These are phyloP conservation scores for Tetrahymena thermophila DNA, from an alignment of 73 alveolate species.

Conservation along the genomic window DNA sequence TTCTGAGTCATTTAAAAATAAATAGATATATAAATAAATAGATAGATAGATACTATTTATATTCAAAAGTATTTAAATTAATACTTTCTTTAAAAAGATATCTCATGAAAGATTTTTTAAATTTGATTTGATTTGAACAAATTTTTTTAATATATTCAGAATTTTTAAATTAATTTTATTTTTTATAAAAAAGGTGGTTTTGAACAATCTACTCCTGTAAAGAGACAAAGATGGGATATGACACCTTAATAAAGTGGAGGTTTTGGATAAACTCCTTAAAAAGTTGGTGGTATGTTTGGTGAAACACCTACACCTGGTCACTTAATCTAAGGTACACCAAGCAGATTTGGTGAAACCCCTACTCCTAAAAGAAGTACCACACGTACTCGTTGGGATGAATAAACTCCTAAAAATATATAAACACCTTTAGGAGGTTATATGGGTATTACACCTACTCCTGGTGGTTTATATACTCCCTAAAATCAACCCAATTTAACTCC, in stretches of 20 bases:
- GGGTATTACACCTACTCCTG: conserved; percentile 45
- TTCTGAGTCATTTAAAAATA: not conserved
- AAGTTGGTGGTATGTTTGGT: conserved; percentile 38
- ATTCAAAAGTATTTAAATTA: not conserved
- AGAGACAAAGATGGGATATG: not conserved
- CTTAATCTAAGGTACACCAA: conserved; percentile 20
- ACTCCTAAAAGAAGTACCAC: conserved; percentile 32
- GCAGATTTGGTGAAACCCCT: conserved; percentile 41
- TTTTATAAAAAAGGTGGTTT: not conserved
- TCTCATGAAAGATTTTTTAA: not conserved
- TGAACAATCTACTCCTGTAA: not conserved
- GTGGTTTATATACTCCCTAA: conserved; percentile 12
- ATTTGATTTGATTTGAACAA: too few relatives aligned
- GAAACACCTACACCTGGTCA: conserved; percentile 50
- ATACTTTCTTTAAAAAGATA: too few relatives aligned
- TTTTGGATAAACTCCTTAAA: conserved; percentile 2
- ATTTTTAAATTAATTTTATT: not conserved
- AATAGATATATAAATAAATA: too few relatives aligned
- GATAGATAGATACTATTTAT: too few relatives aligned
- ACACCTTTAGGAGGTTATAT: conserved; percentile 30
- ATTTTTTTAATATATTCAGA: not conserved
- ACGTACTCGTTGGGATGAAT: conserved; percentile 35
- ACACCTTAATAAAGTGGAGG: not conserved
- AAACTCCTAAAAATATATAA: conserved; percentile 17
- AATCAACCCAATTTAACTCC: conserved; percentile 41